Base-by-base conservation (phyloP, 352 stramenopile genomes). In the Phytophthora melonis region DNA sequence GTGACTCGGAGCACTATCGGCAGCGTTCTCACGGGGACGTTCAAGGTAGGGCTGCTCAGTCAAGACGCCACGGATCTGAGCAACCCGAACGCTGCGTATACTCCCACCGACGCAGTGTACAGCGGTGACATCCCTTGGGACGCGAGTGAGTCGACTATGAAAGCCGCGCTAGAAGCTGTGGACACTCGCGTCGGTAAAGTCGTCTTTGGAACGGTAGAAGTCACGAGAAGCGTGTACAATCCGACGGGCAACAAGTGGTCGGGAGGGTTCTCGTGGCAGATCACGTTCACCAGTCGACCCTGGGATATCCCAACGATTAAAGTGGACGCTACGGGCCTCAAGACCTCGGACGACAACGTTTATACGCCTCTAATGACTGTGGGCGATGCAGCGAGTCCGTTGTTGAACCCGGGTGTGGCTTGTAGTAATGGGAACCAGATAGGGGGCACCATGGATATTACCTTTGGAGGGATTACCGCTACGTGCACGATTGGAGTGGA, bases 241-340 rank as follows among this genome's bases (percentile, higher is more conserved):
- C 83, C 92, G 6, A 87, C 91, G 13, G 84, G 76, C 2, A 85
- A 86, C 60, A 93, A 98, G 50, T 99, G 96, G 95, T 98, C 91
- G 5, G 97, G 97, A 16, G 93, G 94, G 3, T 99, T 98, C 67
- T 91, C 89, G 23, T 99, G 96, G 96, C 88, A 91, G 25, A 93
- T 99, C 63, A 98, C 95, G 21, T 99, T 99, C 63, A 86, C 82
- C 2, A 88, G 78, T 54, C 80, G 90, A 1, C 80, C 86, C 2
- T 85, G 93, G 74, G 87, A 98, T 68, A 92, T 98, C 56, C 96
- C 94, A 3, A 88, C 63, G 19, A 91, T 98, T 81, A 76, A 53
- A 2, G 69, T 80, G 6, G 55, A n/a, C 25, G 68, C 21, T 34
- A 39, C 58, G 14, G 47, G 47, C 19, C 47, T 54, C 47, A 54